Evolutionary conservation across 108 stramenopile genomes (phyloP).

Genomic region (Epipyxis sp.): DNA sequence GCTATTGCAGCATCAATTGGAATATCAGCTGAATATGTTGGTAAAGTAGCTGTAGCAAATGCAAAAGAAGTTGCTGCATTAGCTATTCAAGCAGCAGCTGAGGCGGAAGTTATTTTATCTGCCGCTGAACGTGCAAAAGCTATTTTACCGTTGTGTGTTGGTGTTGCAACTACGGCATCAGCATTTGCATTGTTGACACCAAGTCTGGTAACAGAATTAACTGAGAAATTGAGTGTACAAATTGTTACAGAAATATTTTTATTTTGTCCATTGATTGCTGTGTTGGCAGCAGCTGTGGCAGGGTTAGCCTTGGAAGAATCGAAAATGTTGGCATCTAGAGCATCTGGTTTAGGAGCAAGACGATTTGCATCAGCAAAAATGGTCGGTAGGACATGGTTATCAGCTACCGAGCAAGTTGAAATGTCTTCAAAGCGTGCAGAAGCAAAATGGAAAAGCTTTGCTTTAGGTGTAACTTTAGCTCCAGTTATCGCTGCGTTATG

Average conservation of each 20-base stretch:
- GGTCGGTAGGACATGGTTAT: conserved; percentile 76
- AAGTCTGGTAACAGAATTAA: conserved; percentile 58
- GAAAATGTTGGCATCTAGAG: conserved; percentile 52
- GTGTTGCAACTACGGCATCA: conserved; percentile 72
- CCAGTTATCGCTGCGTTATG: conserved; percentile 70
- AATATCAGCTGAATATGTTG: conserved; percentile 78
- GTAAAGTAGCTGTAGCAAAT: conserved; percentile 76
- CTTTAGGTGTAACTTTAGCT: conserved; percentile 63
- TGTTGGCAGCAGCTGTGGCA: conserved; percentile 67
- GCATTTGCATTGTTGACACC: conserved; percentile 68
- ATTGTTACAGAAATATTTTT: conserved; percentile 64
- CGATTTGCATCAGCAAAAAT: conserved; percentile 67
- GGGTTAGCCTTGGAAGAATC: conserved; percentile 70
- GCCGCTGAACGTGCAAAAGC: conserved; percentile 79
- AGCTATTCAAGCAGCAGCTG: conserved; percentile 77
- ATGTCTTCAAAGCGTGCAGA: conserved; percentile 49
- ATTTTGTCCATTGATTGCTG: conserved; percentile 66
- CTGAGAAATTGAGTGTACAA: conserved; percentile 41
- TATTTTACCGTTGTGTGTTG: conserved; percentile 78
- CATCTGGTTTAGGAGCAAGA: conserved; percentile 76
- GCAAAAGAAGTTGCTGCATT: conserved; percentile 81
- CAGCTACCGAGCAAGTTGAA: conserved; percentile 55
- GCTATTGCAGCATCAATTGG: conserved; percentile 50
- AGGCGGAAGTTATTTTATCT: conserved; percentile 77
- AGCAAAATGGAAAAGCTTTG: conserved; percentile 67